phyloP scores from a whole-genome alignment of 2,329 filamentous ascomycete genomes.

The Lachnum nothofagi region DNA sequence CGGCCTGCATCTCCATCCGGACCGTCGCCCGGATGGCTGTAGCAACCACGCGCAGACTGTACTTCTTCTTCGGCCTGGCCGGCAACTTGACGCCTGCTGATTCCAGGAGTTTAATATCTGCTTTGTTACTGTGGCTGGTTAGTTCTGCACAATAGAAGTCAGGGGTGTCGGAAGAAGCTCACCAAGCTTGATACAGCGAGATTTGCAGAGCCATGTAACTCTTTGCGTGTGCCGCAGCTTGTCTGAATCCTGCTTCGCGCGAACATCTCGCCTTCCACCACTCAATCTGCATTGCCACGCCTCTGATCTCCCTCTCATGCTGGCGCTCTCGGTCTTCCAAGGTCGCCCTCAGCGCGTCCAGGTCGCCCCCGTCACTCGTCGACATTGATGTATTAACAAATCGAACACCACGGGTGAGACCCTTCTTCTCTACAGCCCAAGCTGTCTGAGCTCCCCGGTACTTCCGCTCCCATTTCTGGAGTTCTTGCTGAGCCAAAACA shows the following conservation, averaged over 20 bases:
- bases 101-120: slow-evolving; percentile 78
- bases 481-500: slow-evolving; percentile 18
- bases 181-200: slow-evolving; percentile 85
- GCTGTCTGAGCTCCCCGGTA: slow-evolving; percentile 40
- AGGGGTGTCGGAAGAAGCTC: slow-evolving; percentile 40
- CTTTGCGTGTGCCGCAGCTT: slow-evolving; percentile 81
- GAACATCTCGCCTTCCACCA: slow-evolving; percentile 79
- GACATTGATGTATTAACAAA: slow-evolving; percentile 36
- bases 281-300: slow-evolving; percentile 81
- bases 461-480: slow-evolving; percentile 34
- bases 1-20: slow-evolving; percentile 45
- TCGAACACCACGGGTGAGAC: slow-evolving; percentile 36
- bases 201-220: slow-evolving; percentile 73
- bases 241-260: slow-evolving; percentile 74
- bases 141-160: slow-evolving; percentile 8
- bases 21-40: slow-evolving; percentile 44
- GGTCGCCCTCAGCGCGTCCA: slow-evolving; percentile 34
- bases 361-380: slow-evolving; percentile 36
- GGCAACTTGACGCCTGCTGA: slow-evolving; percentile 63
- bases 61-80: slow-evolving; percentile 11
- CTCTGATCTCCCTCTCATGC: slow-evolving; percentile 72
- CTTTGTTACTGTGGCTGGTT: slow-evolving; percentile 67
- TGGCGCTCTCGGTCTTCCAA: slow-evolving; percentile 48
- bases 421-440: slow-evolving; percentile 38
- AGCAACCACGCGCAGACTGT: slow-evolving; percentile 43